Conservation (phyloP, 2,329 filamentous ascomycete genomes). For the Emericellopsis atlantica region DNA sequence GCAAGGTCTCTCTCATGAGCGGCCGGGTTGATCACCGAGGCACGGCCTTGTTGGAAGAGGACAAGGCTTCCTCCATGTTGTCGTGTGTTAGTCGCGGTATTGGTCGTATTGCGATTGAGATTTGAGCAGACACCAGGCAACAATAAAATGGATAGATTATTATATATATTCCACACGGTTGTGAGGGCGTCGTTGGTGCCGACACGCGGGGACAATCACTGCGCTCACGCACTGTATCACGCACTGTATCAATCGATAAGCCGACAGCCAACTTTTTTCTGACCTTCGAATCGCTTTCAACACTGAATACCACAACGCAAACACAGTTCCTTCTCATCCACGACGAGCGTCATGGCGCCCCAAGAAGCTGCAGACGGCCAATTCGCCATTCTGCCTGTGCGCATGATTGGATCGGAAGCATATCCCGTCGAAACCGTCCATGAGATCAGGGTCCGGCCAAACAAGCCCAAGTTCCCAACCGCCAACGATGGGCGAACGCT, state of each 20-base stretch:
- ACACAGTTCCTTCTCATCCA: not conserved
- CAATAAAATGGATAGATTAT: too few relatives aligned
- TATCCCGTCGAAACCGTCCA: conserved; percentile 55
- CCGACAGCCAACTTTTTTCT: not conserved
- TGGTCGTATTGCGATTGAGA: conserved; percentile 33
- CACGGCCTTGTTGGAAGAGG: conserved; percentile 29
- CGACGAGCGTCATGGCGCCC: conserved; percentile 12
- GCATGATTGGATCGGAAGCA: conserved; percentile 49
- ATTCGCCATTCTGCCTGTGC: conserved; percentile 58
- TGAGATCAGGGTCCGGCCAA: conserved; percentile 76
- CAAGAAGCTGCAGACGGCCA: conserved; percentile 26
- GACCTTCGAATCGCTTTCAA: not conserved
- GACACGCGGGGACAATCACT: too few relatives aligned
- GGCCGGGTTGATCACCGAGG: conserved; percentile 37
- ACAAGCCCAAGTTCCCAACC: conserved; percentile 67
- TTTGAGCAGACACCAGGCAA: conserved; percentile 14
- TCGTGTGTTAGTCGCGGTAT: conserved; percentile 40
- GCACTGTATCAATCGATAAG: conserved; percentile 1
- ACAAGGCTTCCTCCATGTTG: conserved; percentile 31
- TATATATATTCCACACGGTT: too few relatives aligned
- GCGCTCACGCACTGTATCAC: too few relatives aligned
- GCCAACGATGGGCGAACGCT: conserved; percentile 65
- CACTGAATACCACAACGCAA: not conserved
- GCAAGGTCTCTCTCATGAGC: conserved; percentile 26
- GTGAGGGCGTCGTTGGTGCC: too few relatives aligned